Evolutionary conservation across 75 land plant species (phyloP).

Genomic region (Azolla pinnata): DNA sequence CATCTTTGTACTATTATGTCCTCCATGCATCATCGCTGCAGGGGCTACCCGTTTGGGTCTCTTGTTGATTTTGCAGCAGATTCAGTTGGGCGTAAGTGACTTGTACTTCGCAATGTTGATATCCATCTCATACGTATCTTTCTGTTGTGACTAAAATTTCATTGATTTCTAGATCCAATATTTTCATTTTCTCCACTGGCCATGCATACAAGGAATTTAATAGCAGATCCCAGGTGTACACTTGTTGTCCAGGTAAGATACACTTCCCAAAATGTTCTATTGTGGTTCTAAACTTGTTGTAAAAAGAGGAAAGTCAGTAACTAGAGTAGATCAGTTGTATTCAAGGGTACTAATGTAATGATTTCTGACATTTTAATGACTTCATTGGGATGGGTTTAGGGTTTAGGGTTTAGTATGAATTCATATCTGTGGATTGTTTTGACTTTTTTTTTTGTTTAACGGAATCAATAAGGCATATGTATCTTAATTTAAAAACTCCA

Average conservation of each 20-base stretch:
- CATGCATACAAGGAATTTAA: constrained; percentile 88
- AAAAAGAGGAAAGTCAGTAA: too few species aligned
- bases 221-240: constrained; percentile 91
- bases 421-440: background rate
- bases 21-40: constrained; percentile 88
- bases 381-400: background rate
- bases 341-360: background rate
- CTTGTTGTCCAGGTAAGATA: constrained; percentile 84
- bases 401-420: background rate
- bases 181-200: constrained; percentile 97
- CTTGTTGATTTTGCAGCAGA: constrained; percentile 96
- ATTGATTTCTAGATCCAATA: constrained; percentile 66
- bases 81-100: constrained; percentile 75
- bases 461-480: too few species aligned
- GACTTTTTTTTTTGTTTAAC: background rate
- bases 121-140: background rate
- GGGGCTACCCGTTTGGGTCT: constrained; percentile 92
- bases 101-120: constrained; percentile 7
- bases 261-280: too few species aligned
- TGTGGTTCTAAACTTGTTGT: too few species aligned
- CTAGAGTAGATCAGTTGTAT: too few species aligned
- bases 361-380: background rate
- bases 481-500: too few species aligned
- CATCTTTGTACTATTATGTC: constrained; percentile 97
- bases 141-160: background rate